phyloP scores from a whole-genome alignment of 140 eudicot species.

The Bidens hawaiensis region DNA sequence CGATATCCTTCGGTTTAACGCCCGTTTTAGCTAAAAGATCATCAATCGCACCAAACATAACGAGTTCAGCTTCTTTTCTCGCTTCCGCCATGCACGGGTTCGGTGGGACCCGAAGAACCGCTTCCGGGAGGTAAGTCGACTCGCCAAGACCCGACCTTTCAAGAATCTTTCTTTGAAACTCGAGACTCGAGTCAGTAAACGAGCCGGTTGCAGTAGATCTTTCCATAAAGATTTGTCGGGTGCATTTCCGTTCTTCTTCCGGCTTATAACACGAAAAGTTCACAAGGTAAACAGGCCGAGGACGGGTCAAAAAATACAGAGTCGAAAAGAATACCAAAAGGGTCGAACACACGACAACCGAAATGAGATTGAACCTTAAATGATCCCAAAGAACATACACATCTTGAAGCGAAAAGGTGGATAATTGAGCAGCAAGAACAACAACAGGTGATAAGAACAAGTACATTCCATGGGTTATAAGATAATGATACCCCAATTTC shows the following conservation, averaged over 20 bases:
- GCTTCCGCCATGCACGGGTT: conserved; percentile 88
- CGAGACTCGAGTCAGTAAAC: conserved; percentile 52
- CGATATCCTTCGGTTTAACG: conserved; percentile 74
- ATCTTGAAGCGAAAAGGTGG: conserved; percentile 62
- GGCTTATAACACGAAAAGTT: conserved; percentile 83
- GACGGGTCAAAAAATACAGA: conserved; percentile 73
- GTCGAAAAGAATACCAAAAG: conserved; percentile 66
- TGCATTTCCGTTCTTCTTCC: conserved; percentile 66
- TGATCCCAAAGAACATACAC: conserved; percentile 70
- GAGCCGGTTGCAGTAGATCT: conserved; percentile 49
- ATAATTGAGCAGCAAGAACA: conserved; percentile 70
- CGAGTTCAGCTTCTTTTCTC: conserved; percentile 75
- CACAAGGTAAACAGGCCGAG: conserved; percentile 72
- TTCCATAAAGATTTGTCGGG: conserved; percentile 74
- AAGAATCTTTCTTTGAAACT: conserved; percentile 69
- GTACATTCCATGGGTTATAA: conserved; percentile 85
- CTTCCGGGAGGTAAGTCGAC: conserved; percentile 74
- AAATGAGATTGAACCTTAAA: conserved; percentile 68
- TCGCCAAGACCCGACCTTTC: conserved; percentile 92
- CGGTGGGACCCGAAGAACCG: conserved; percentile 67
- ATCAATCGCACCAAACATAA: conserved; percentile 85
- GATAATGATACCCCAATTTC: conserved; percentile 75
- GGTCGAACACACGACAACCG: conserved; percentile 68
- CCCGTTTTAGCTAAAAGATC: conserved; percentile 62
- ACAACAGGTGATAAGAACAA: conserved; percentile 59